A percentile compares a stretch with the other conserved stretches of the same genome.
Evolutionary conservation across 2,329 filamentous ascomycete species (phyloP).

Genomic region (Colletotrichum salicis): DNA sequence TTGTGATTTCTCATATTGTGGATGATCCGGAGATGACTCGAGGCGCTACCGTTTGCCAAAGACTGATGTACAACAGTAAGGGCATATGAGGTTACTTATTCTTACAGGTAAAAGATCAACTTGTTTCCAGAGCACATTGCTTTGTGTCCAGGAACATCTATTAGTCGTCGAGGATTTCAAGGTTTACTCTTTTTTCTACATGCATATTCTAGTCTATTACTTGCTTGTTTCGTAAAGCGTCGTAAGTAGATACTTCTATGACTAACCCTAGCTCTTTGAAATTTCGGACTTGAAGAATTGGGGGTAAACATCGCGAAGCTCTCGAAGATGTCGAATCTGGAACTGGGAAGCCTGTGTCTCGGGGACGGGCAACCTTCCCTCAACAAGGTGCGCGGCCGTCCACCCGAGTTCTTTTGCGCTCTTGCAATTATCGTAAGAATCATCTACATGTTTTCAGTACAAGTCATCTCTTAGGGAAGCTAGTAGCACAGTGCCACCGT

Average conservation of each 20-base stretch:
- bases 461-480: background rate
- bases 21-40: too few relatives aligned
- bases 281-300: slow-evolving; percentile 78
- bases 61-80: too few relatives aligned
- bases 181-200: too few relatives aligned
- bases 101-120: too few relatives aligned
- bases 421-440: slow-evolving; percentile 84
- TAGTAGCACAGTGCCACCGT: background rate
- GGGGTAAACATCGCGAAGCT: slow-evolving; percentile 81
- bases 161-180: too few relatives aligned
- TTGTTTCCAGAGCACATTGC: too few relatives aligned
- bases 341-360: slow-evolving; percentile 73
- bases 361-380: slow-evolving; percentile 75
- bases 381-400: slow-evolving; percentile 86
- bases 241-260: background rate
- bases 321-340: slow-evolving; percentile 79
- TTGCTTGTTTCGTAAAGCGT: background rate
- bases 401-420: slow-evolving; percentile 84
- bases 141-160: too few relatives aligned
- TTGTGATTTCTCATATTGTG: too few relatives aligned
- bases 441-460: slow-evolving; percentile 67
- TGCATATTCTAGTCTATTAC: background rate
- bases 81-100: too few relatives aligned
- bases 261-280: background rate
- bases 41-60: too few relatives aligned